Percentiles rank a stretch among this genome's conserved stretches.
Conservation (phyloP, 2,329 filamentous ascomycete genomes). For the Trichoderma sp. region DNA sequence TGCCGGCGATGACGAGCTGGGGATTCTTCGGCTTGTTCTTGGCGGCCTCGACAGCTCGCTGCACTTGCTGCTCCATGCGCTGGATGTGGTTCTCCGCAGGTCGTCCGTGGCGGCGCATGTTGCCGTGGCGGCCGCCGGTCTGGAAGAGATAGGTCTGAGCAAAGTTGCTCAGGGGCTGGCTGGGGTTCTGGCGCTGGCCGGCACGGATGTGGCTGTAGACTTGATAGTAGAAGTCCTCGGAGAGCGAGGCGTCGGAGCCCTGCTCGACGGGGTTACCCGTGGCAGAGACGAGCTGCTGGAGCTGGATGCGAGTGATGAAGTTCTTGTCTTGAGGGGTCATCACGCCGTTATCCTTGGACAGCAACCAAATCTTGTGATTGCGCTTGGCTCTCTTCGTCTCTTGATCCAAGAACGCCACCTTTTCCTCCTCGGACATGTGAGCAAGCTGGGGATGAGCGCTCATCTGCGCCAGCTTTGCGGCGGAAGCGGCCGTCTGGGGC, state of each 20-base stretch:
- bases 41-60: constrained; percentile 92
- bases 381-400: constrained; percentile 94
- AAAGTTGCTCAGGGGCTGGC: constrained; percentile 92
- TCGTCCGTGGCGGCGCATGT: constrained; percentile 72
- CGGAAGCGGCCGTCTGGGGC: constrained; percentile 56
- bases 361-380: constrained; percentile 94
- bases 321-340: constrained; percentile 99
- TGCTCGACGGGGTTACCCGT: constrained; percentile 84
- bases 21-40: constrained; percentile 98
- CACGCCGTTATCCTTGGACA: constrained; percentile 91
- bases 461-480: constrained; percentile 39
- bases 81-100: constrained; percentile 97
- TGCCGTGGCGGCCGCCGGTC: constrained; percentile 80
- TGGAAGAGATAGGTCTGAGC: constrained; percentile 97
- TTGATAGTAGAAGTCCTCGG: constrained; percentile 98
- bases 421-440: constrained; percentile 80
- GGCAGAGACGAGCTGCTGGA: constrained; percentile 92
- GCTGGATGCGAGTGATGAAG: constrained; percentile 95
- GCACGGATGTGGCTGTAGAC: constrained; percentile 94
- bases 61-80: constrained; percentile 98
- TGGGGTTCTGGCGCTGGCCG: constrained; percentile 84
- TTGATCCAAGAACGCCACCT: constrained; percentile 79
- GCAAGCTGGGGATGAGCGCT: constrained; percentile 53
- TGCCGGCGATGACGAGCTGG: constrained; percentile 93
- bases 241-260: constrained; percentile 75